Evolutionary conservation across 352 stramenopile genomes (phyloP).

Genomic region (Globisporangium lucens): DNA sequence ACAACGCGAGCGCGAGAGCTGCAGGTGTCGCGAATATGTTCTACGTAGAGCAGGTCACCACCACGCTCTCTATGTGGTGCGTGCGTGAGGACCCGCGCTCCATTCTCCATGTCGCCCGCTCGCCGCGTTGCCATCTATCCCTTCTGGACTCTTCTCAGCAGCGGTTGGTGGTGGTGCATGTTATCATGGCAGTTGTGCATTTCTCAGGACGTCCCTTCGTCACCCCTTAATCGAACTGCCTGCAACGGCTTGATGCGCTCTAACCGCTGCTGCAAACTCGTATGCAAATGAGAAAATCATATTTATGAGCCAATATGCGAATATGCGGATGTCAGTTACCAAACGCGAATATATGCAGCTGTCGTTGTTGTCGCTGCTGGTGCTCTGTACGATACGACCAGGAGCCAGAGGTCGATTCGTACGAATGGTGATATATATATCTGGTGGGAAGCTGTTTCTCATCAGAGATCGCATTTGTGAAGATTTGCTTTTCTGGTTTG

Average conservation of each 20-base stretch:
- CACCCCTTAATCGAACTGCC: not conserved
- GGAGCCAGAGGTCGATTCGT: too few relatives aligned
- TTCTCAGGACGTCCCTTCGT: not conserved
- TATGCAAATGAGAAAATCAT: too few relatives aligned
- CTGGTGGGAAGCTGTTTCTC: not conserved
- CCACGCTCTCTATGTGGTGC: not conserved
- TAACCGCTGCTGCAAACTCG: not conserved
- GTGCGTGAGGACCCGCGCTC: not conserved
- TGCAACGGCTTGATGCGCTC: not conserved
- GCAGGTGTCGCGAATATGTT: not conserved
- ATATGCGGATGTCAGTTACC: too few relatives aligned
- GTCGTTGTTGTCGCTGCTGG: too few relatives aligned
- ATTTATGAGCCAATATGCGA: too few relatives aligned
- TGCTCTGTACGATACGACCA: too few relatives aligned
- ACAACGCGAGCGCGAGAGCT: not conserved
- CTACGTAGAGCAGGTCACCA: not conserved
- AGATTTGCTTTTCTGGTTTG: slow-evolving; percentile 2
- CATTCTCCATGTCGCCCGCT: not conserved
- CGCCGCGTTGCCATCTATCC: not conserved
- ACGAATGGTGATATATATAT: not conserved
- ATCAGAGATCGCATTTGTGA: not conserved
- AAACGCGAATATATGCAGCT: too few relatives aligned
- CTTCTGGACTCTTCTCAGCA: not conserved
- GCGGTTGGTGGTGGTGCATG: too few relatives aligned
- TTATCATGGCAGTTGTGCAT: not conserved